Base-by-base conservation (phyloP, 2,329 filamentous ascomycete species). In the Microdochium trichocladiopsis region DNA sequence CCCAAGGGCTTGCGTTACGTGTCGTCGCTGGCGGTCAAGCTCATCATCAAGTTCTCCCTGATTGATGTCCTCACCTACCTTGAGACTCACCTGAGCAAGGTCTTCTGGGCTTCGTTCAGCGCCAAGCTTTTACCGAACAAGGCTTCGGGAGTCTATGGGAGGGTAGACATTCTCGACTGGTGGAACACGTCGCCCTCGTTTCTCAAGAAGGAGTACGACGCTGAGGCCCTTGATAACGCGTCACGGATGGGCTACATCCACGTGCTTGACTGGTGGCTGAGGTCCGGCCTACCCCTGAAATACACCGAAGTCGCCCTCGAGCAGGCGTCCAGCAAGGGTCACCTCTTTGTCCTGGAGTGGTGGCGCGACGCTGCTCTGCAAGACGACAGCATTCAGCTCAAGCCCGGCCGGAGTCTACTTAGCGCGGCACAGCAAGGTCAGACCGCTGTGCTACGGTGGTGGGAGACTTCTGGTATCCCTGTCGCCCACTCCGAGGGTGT, bases 251-350 rank as follows among this genome's bases (percentile, higher is more conserved):
- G 93, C 4, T 94, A 91, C 60, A 80, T 95, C 14, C 82, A 89
- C 57, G 86, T 95, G 0, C 78, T 97, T 1, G 88, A 96, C 62
- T 95, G 90, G 88, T 97, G 93, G 93, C 79, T 86, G 22, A 90
- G 87, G 8, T 82, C 80, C 0, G 88, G 87, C 1, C 76, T 96
- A 2, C 83, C 86, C 2, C 76, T 96, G 21, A 86, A 89, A 58
- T 96, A 94, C 68, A 95, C 88, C 11, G 90, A 96, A 66, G 79
- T 84, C 4, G 90, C 93, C 0, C 79, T 97, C 18, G 93, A 96
- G 68, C 87, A 92, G 62, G 92, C 93, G 25, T 93, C 87, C 53
- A 85, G 85, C 3, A 87, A 90, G 62, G 91, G 92, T 8, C 88
- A 94, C 58, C 77, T 96, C n/a, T 74, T 83, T 6, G 90, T 96